Evolutionary conservation across 1,139 yeast species (phyloP), one percentile per base, ranked within the genome.

Genomic region (Yamadazyma aaseri): DNA sequence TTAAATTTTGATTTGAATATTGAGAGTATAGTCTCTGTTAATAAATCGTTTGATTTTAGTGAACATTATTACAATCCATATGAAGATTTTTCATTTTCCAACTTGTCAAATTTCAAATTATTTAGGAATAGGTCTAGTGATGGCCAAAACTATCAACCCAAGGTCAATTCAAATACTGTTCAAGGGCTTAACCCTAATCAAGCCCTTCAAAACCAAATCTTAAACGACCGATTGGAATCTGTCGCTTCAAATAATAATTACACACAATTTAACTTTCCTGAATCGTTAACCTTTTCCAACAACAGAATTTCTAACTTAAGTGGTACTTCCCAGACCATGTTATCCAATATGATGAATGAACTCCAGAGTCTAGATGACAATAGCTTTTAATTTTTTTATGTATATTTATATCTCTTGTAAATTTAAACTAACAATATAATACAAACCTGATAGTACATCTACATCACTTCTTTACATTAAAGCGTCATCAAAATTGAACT

Each of bases 401-500:
- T n/a, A n/a, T n/a, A n/a, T n/a, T n/a, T n/a, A n/a, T n/a, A n/a
- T n/a, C n/a, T n/a, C n/a, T n/a, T n/a, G n/a, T n/a, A n/a, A n/a
- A n/a, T n/a, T n/a, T n/a, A n/a, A n/a, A n/a, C n/a, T n/a, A n/a
- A n/a, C n/a, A n/a, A n/a, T n/a, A n/a, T n/a, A n/a, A n/a, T n/a
- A n/a, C n/a, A n/a, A n/a, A n/a, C n/a, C n/a, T n/a, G n/a, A n/a
- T n/a, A n/a, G n/a, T n/a, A n/a, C n/a, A n/a, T n/a, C n/a, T n/a
- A n/a, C n/a, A n/a, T n/a, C n/a, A n/a, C n/a, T n/a, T n/a, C n/a
- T 26, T 18, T 28, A 33, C 13, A 33, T 20, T 24, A 39, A 21
- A 10, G 43, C 58, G 29, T 51, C 58, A 17, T 60, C 61, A 33
- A 63, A 61, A 33, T 53, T 54, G 40, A 63, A 63, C 31, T 58